Percentiles rank a stretch among this genome's conserved stretches.
Evolutionary conservation across 129 eudicot species (phyloP).

Genomic region (Dittrichia graveolens): DNA sequence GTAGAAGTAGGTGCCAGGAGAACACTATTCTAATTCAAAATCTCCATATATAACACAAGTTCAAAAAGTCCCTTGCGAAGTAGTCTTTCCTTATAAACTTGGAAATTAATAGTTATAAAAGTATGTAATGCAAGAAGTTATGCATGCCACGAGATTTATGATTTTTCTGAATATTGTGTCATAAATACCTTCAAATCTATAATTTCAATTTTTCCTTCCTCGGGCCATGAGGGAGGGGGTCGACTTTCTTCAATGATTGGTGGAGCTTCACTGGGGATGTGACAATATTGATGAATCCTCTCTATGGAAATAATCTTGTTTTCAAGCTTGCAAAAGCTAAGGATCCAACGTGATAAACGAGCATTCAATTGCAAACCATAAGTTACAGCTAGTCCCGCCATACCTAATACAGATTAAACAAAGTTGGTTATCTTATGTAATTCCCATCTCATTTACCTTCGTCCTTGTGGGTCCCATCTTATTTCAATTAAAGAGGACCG

Average conservation of each 20-base stretch:
- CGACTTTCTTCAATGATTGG: constrained; percentile 56
- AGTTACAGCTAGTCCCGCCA: constrained; percentile 93
- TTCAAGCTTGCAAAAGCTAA: constrained; percentile 84
- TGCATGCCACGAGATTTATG: constrained; percentile 1
- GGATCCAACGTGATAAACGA: constrained; percentile 74
- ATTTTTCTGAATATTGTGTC: not conserved
- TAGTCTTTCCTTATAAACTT: not conserved
- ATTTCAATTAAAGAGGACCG: not conserved
- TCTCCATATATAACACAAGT: not conserved
- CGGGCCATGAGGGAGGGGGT: constrained; percentile 84
- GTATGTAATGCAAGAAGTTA: constrained; percentile 1
- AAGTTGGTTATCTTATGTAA: not conserved
- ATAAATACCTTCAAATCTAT: constrained; percentile 71
- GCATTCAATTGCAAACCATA: constrained; percentile 83
- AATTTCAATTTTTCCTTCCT: constrained; percentile 69
- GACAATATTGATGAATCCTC: constrained; percentile 83
- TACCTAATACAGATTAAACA: constrained; percentile 42
- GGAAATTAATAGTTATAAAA: not conserved
- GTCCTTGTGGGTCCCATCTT: not conserved
- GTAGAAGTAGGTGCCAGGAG: too few relatives aligned
- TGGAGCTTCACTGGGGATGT: constrained; percentile 95
- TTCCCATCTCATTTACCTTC: not conserved
- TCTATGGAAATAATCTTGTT: constrained; percentile 92
- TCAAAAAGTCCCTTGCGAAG: not conserved
- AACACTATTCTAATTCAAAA: too few relatives aligned